Evolutionary conservation across 148 eudicot species (phyloP), one percentile per base, ranked within the genome.

Genomic region (Oxyria digyna): DNA sequence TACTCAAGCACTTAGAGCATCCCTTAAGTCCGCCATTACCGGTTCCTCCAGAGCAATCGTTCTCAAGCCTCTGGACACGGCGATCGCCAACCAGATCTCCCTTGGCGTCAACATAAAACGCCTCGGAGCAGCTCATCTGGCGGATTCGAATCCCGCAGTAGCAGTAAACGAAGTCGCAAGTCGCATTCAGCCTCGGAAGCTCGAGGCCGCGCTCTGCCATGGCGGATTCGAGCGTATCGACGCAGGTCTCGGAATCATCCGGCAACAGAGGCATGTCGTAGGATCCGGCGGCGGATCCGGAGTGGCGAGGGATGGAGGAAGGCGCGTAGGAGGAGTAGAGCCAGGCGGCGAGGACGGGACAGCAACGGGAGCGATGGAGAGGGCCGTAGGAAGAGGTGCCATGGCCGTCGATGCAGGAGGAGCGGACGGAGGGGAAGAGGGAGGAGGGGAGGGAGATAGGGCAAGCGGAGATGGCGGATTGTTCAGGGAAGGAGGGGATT

Each of bases 291-390:
- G 57, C 69, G 14, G 69, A 37, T 37, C 26, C 15, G 68, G 68
- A 3, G 21, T 45, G 43, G 46, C 59, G 14, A 33, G 73, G 67
- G 3, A 87, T 78, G 1, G 87, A 87, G 3, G 90, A 85, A 6
- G 62, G 62, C 0, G 90, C 78, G 79, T 85, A 91, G 1, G 92
- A 85, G 45, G 90, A 81, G 83, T 87, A 91, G 49, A 91, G 82
- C 90, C 92, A 88, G 33, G 96, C 82, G 12, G 91, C 92, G 4
- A 91, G 83, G 12, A 87, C 88, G 0, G 97, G 97, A 83, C 97
- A 91, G 83, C 96, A 91, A 29, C 75, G 77, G 72, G 29, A 72
- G 17, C 77, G 84, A 71, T 69, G 78, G 73, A 84, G 73, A 45
- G 77, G 74, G 20, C 68, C 71, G 48, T 72, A 55, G 40, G 27